Conservation (phyloP, 2,329 filamentous ascomycete genomes). For the Aspergillaceae sp. region DNA sequence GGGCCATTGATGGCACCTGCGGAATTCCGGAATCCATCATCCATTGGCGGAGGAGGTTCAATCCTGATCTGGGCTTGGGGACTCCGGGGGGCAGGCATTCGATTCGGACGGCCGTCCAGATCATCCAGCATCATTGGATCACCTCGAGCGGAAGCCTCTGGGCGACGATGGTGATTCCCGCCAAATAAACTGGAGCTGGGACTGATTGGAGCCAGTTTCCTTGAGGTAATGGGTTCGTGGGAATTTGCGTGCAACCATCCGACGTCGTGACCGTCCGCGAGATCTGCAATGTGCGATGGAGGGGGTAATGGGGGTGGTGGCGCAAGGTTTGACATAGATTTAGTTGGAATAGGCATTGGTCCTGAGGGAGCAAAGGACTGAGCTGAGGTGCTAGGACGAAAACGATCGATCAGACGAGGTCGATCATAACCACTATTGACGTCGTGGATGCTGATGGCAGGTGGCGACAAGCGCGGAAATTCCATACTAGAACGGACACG, state of each 20-base stretch:
- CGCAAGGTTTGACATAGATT: slow-evolving; percentile 37
- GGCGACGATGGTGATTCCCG: slow-evolving; percentile 26
- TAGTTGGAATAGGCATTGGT: slow-evolving; percentile 56
- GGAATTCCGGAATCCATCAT: slow-evolving; percentile 27
- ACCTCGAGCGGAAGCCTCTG: slow-evolving; percentile 22
- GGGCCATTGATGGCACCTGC: slow-evolving; percentile 17
- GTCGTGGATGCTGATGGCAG: slow-evolving; percentile 37
- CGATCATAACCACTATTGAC: slow-evolving; percentile 26
- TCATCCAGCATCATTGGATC: slow-evolving; percentile 32
- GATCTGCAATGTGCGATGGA: slow-evolving; percentile 52
- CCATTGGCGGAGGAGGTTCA: slow-evolving; percentile 23
- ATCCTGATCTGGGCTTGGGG: slow-evolving; percentile 28
- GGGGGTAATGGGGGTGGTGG: slow-evolving; percentile 61
- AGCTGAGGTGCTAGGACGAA: slow-evolving; percentile 33
- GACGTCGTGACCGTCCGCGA: slow-evolving; percentile 50
- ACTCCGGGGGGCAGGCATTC: slow-evolving; percentile 21
- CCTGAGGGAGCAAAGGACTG: slow-evolving; percentile 37
- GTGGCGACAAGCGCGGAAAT: slow-evolving; percentile 33
- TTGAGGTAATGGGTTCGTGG: slow-evolving; percentile 40
- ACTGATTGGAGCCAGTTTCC: slow-evolving; percentile 39
- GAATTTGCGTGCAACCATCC: slow-evolving; percentile 57
- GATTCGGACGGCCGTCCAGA: slow-evolving; percentile 23
- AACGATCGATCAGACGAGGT: slow-evolving; percentile 27
- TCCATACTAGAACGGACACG: slow-evolving; percentile 34
- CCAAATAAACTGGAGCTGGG: slow-evolving; percentile 45